Base-by-base conservation (phyloP, 1,284 basidiomycete species). In the Gymnopus androsaceus region DNA sequence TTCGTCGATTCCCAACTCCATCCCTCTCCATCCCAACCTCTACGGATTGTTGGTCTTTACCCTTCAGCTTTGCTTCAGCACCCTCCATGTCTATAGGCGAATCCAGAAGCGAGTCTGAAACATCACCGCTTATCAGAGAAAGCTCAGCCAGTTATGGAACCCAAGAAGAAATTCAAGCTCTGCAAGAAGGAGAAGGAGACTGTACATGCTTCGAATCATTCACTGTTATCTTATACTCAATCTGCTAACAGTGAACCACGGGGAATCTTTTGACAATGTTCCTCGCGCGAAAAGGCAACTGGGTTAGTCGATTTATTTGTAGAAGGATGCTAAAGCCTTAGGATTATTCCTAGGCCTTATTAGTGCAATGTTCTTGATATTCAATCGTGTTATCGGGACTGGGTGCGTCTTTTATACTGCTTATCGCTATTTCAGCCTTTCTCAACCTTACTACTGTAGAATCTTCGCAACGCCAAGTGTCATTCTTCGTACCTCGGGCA, bases 301-400 rank as follows among this genome's bases (percentile, higher is more conserved):
- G 7, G 79, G 79, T 80, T 19, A 11, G 71, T 56, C 7, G 11
- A 5, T 37, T 41, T 33, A 21, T 41, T 23, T 30, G 15, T 31
- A 27, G 23, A 17, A 28, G 19, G 48, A 30, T 15, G 17, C 38
- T 33, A 12, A 38, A 11, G n/a, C 27, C 34, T 19, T 21, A 4
- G 55, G 54, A 8, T 44, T 37, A 44, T 41, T 30, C 9, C 6
- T 25, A 79, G 84, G 85, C 3, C 60, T 84, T 3, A 67, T 79
- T 33, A 88, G 84, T 55, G 83, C 86, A 1, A 69, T 84, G 7
- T 85, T 86, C 60, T 76, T 92, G 23, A 85, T 91, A 36, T 88
- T 89, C 69, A 92, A 92, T 64, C 80, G 88, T 17, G 78, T 90
- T 19, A 85, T 91, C 34, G 88, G 89, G n/a, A 85, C 87, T 15